Evolutionary conservation across 2,329 filamentous ascomycete species (phyloP), one percentile per base, ranked within the genome.

Genomic region (Apiospora rasikravindrae): DNA sequence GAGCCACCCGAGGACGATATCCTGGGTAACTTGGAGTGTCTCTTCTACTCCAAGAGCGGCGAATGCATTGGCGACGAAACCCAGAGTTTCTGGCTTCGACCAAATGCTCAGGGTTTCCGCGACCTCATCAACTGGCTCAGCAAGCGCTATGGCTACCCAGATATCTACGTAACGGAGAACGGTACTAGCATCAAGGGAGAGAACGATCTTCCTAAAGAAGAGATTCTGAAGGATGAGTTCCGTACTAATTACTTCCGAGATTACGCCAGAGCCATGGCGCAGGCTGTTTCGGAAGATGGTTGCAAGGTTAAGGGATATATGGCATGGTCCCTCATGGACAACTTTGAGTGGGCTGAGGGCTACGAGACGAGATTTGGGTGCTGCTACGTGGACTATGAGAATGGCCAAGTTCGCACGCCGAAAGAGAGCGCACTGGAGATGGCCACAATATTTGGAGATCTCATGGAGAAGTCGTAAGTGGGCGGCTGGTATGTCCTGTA

Each of bases 311-410:
- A 88, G 76, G 94, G 91, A 4, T 97, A 96, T 83, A 90, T 96
- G 85, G 94, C 92, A 22, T 97, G 94, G 94, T 94, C 92, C 81
- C 87, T 97, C 75, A 89, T 97, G 88, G 94, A 97, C 83, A 96
- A 96, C 85, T 96, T 96, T 78, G 94, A 96, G 83, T 96, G 93
- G 93, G 93, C 94, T n/a, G 94, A 97, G 81, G 94, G 94, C 14
- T 97, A 96, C 79, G 91, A 94, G 84, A 96, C 94, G 61, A 88
- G 94, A 53, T 97, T 97, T 78, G 94, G 94, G 37, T 93, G 95
- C 71, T 94, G 92, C 8, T 96, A 88, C 80, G 94, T 97, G 70
- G 94, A 97, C 83, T 97, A 96, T 81, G 85, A 89, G 77, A 89
- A 94, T 76, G 91, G 90, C 33, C 94, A 97, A 86, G 93, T 92